These are phyloP conservation scores for Posidonia oceanica DNA, from an alignment of 116 monocot genomes.

Conservation along the genomic window DNA sequence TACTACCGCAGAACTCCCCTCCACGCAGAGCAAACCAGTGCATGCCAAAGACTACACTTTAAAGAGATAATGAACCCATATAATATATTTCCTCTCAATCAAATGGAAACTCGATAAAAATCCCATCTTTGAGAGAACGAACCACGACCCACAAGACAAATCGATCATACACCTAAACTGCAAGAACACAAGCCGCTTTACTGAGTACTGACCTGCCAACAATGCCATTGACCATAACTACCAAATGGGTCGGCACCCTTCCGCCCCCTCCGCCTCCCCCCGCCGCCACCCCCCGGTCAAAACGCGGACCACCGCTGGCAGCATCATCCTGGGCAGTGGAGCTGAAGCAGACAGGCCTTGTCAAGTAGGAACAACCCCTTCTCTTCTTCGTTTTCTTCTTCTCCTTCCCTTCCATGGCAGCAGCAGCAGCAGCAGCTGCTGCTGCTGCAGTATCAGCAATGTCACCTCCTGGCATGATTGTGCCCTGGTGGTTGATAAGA, in stretches of 20 bases:
- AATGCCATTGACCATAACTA: slow-evolving; percentile 86
- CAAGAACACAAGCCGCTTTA: background rate
- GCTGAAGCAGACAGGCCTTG: slow-evolving; percentile 8
- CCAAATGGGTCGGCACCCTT: slow-evolving; percentile 62
- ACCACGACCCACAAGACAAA: too few relatives aligned
- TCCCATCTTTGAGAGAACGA: too few relatives aligned
- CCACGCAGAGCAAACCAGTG: too few relatives aligned
- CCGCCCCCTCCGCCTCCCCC: slow-evolving; percentile 8
- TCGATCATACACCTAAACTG: slow-evolving; percentile 16
- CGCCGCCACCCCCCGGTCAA: slow-evolving; percentile 7
- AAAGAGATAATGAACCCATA: too few relatives aligned
- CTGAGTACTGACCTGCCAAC: slow-evolving; percentile 53
- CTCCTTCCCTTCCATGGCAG: slow-evolving; percentile 2
- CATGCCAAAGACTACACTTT: too few relatives aligned
- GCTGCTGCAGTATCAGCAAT: too few relatives aligned
- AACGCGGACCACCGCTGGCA: background rate
- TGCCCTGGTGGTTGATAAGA: too few relatives aligned
- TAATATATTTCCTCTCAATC: too few relatives aligned
- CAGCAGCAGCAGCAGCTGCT: too few relatives aligned
- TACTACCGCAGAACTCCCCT: too few relatives aligned
- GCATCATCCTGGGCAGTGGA: background rate
- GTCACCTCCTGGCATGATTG: too few relatives aligned
- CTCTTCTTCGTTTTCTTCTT: slow-evolving; percentile 1
- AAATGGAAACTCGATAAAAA: too few relatives aligned
- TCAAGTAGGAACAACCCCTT: background rate